Evolutionary conservation across 495 filamentous ascomycete genomes (phyloP).

Genomic region (Tricharina praecox): DNA sequence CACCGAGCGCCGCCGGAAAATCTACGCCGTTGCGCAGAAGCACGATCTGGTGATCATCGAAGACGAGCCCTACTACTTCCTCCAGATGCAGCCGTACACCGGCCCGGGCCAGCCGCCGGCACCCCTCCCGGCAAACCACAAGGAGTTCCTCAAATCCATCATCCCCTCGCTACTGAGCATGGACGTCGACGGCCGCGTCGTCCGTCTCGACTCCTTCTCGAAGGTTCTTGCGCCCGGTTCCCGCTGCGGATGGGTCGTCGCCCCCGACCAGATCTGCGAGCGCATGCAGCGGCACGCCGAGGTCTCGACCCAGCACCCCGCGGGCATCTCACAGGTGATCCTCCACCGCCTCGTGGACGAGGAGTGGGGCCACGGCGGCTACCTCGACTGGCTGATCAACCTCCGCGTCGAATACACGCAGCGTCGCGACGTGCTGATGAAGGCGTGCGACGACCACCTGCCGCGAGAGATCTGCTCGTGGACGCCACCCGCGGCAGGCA

Average conservation of each 20-base stretch:
- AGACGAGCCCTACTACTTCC: constrained; percentile 93
- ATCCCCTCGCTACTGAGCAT: constrained; percentile 50
- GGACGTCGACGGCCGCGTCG: constrained; percentile 46
- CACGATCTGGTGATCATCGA: constrained; percentile 80
- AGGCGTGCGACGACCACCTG: constrained; percentile 64
- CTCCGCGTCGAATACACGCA: constrained; percentile 68
- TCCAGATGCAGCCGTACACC: constrained; percentile 80
- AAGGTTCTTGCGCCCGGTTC: constrained; percentile 68
- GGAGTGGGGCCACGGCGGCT: constrained; percentile 86
- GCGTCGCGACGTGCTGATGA: constrained; percentile 58
- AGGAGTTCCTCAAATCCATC: constrained; percentile 35
- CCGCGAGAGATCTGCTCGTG: constrained; percentile 67
- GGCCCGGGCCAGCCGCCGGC: constrained; percentile 27
- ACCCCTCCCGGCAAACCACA: constrained; percentile 23
- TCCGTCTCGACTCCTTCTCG: constrained; percentile 66
- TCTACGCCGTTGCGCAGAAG: constrained; percentile 63
- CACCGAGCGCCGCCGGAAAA: constrained; percentile 41
- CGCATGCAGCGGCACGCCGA: constrained; percentile 63
- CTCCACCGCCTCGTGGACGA: constrained; percentile 84
- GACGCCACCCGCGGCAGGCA: constrained; percentile 72
- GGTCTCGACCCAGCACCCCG: constrained; percentile 62
- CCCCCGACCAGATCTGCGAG: constrained; percentile 67
- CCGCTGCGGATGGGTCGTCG: constrained; percentile 62
- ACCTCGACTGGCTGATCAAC: constrained; percentile 74
- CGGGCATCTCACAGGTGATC: constrained; percentile 64